Conservation (phyloP, 768 basidiomycete species). For the Phaffia tasmanica region DNA sequence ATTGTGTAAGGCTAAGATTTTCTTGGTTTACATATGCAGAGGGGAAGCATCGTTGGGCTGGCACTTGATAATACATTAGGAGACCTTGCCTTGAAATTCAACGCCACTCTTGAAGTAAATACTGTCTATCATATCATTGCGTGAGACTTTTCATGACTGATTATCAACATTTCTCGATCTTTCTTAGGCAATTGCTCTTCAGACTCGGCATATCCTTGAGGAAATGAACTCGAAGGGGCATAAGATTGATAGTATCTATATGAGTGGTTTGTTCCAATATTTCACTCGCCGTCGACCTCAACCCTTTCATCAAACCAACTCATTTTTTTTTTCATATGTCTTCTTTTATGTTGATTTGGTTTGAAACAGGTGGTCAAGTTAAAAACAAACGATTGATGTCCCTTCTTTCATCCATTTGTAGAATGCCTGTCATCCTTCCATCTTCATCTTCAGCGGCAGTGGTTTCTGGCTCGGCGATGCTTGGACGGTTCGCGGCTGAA, state of each 20-base stretch:
- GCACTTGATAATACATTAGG: slow-evolving; percentile 60
- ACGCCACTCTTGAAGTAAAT: slow-evolving; percentile 63
- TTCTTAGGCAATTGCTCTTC: slow-evolving; percentile 67
- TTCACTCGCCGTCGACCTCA: not conserved
- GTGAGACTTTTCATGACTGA: not conserved
- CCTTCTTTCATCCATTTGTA: slow-evolving; percentile 74
- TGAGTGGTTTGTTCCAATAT: slow-evolving; percentile 45
- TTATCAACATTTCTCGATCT: not conserved
- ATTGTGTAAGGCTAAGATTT: not conserved
- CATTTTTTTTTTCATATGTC: not conserved
- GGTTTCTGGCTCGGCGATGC: slow-evolving; percentile 85
- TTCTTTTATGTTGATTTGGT: not conserved
- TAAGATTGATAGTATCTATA: slow-evolving; percentile 67
- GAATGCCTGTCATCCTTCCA: slow-evolving; percentile 72
- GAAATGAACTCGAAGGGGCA: slow-evolving; percentile 81
- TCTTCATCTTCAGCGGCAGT: slow-evolving; percentile 66
- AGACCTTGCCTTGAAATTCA: slow-evolving; percentile 82
- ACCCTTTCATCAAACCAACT: not conserved
- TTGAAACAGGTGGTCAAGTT: slow-evolving; percentile 62
- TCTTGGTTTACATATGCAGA: slow-evolving; percentile 42
- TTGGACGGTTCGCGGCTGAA: slow-evolving; percentile 74
- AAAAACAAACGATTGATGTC: slow-evolving; percentile 81
- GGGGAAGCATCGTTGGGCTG: slow-evolving; percentile 79
- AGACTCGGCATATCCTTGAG: slow-evolving; percentile 87
- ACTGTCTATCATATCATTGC: too few relatives aligned